These are phyloP conservation scores for Striga hermonthica DNA, from an alignment of 305 asterid genomes.

Conservation along the genomic window DNA sequence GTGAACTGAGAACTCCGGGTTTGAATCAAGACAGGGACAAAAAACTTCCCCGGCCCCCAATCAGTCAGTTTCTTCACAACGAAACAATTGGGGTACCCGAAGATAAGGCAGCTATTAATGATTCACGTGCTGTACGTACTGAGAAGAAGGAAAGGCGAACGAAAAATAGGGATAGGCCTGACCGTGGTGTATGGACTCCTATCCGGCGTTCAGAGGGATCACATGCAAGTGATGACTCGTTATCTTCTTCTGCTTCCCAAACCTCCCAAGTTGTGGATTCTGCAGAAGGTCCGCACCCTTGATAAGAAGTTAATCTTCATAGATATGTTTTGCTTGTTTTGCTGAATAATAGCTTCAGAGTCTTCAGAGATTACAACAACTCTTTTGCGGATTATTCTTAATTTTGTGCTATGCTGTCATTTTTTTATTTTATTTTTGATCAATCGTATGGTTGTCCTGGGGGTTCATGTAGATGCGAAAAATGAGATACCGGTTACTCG, in stretches of 20 bases:
- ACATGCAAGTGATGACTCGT: slow-evolving; percentile 59
- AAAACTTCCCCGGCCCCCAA: slow-evolving; percentile 60
- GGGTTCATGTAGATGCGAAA: slow-evolving; percentile 42
- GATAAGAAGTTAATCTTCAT: neutral
- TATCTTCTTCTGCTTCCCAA: slow-evolving; percentile 56
- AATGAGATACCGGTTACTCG: slow-evolving; percentile 40
- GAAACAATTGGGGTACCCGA: slow-evolving; percentile 46
- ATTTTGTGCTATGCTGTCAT: neutral
- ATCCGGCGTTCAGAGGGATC: slow-evolving; percentile 63
- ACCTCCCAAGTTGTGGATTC: slow-evolving; percentile 47
- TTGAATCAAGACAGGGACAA: slow-evolving; percentile 51
- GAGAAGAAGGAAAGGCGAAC: slow-evolving; percentile 60
- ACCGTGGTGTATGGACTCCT: slow-evolving; percentile 80
- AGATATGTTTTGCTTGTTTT: slow-evolving; percentile 8
- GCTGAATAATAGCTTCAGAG: neutral
- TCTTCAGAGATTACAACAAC: neutral
- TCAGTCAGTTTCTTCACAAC: slow-evolving; percentile 46
- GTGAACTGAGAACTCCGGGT: slow-evolving; percentile 43
- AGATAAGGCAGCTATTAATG: slow-evolving; percentile 44
- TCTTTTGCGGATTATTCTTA: neutral
- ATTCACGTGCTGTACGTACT: slow-evolving; percentile 35
- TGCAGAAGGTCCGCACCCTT: slow-evolving; percentile 50
- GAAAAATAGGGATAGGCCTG: slow-evolving; percentile 74
- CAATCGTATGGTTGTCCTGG: slow-evolving; percentile 31
- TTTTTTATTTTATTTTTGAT: neutral